Evolutionary conservation across 2,329 filamentous ascomycete genomes (phyloP).

Genomic region (Colletotrichum godetiae): DNA sequence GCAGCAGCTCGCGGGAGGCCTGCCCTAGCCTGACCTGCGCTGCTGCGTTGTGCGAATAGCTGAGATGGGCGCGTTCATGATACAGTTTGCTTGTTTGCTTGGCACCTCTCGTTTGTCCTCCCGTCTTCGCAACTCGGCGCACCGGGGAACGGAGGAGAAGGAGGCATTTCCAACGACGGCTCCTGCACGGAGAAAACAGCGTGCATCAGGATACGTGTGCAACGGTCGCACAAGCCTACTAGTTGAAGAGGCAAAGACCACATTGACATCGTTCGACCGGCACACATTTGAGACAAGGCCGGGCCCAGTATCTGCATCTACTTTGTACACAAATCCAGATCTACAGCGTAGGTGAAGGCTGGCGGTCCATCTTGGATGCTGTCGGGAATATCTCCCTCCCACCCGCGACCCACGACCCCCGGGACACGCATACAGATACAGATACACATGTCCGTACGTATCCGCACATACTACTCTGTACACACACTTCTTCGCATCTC

Average conservation of each 20-base stretch:
- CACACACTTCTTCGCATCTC: neutral
- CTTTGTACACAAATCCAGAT: neutral
- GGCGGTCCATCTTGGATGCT: neutral
- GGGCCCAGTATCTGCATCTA: neutral
- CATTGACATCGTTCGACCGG: neutral
- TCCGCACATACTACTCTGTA: neutral
- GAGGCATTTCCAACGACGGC: neutral
- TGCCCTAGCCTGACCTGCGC: neutral
- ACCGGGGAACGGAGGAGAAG: neutral
- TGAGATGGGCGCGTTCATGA: neutral
- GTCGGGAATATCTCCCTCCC: neutral
- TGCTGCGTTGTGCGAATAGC: slow-evolving; percentile 1
- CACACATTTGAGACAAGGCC: neutral
- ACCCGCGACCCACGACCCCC: neutral
- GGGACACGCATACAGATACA: neutral
- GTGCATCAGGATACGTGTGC: neutral
- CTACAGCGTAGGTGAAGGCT: neutral
- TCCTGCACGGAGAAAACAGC: slow-evolving; percentile 2
- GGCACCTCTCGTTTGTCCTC: neutral
- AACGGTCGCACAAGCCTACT: neutral
- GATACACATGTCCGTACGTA: neutral
- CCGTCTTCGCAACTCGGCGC: neutral
- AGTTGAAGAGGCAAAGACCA: neutral
- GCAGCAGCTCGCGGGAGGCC: neutral
- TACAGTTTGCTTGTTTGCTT: slow-evolving; percentile 4